Evolutionary conservation across 805 yeast species (phyloP).

Genomic region (Saccharomyces mikatae): DNA sequence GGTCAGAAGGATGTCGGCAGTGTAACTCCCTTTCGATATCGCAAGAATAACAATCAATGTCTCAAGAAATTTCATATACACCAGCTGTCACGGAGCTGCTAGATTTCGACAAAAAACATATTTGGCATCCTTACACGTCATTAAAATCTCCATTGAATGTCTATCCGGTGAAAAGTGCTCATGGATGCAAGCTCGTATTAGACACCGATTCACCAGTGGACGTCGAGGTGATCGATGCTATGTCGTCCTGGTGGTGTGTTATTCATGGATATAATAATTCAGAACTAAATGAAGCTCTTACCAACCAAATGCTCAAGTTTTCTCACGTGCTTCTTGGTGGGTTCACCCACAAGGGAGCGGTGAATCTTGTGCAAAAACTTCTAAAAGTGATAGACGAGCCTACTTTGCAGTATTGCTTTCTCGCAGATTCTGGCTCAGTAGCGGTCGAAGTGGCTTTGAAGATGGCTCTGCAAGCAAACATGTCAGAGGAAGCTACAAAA

Average conservation of each 20-base stretch:
- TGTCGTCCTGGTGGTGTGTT: conserved; percentile 31
- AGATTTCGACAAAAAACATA: conserved; percentile 19
- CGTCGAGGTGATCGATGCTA: conserved; percentile 20
- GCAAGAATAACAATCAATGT: background rate
- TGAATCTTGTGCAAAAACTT: conserved; percentile 24
- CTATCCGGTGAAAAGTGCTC: conserved; percentile 20
- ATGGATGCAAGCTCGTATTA: conserved; percentile 16
- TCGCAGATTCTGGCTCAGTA: conserved; percentile 27
- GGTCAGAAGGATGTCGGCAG: background rate
- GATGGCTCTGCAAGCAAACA: conserved; percentile 29
- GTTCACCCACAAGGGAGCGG: conserved; percentile 27
- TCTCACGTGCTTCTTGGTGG: conserved; percentile 29
- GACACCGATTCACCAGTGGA: conserved; percentile 9
- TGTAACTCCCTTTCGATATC: background rate
- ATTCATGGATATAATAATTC: conserved; percentile 27
- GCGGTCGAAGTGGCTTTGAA: conserved; percentile 36
- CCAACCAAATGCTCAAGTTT: conserved; percentile 25
- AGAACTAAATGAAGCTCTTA: conserved; percentile 26
- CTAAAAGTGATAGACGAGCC: conserved; percentile 26
- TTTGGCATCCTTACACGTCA: conserved; percentile 31
- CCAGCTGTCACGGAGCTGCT: conserved; percentile 5
- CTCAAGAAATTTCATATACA: background rate
- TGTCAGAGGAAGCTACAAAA: conserved; percentile 20
- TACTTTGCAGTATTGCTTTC: conserved; percentile 14
- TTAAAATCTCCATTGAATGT: conserved; percentile 19